These are phyloP conservation scores for Candida endomychidarum DNA, from an alignment of 805 yeast genomes.

Conservation along the genomic window DNA sequence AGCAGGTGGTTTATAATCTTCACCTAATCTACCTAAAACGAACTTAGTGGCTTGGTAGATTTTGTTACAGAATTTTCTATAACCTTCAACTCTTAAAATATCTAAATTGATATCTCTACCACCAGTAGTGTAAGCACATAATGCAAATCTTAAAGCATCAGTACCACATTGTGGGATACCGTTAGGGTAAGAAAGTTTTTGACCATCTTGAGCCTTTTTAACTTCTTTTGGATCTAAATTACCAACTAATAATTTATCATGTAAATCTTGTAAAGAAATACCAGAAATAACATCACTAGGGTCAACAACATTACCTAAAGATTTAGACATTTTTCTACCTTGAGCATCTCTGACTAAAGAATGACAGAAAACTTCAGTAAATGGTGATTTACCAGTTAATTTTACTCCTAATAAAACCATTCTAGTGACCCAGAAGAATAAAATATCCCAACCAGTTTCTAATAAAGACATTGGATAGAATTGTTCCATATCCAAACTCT, in stretches of 20 bases:
- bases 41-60: conserved; percentile 98
- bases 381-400: conserved; percentile 88
- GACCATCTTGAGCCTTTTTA: conserved; percentile 85
- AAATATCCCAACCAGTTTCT: conserved; percentile 99
- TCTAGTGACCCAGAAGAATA: conserved; percentile 98
- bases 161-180: conserved; percentile 99
- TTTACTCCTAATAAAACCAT: conserved; percentile 92
- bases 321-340: conserved; percentile 98
- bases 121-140: conserved; percentile 98
- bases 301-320: conserved; percentile 94
- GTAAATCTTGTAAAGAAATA: conserved; percentile 74
- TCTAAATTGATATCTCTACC: conserved; percentile 98
- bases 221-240: conserved; percentile 89
- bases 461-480: conserved; percentile 92
- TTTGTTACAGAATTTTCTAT: conserved; percentile 99
- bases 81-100: conserved; percentile 95
- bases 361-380: conserved; percentile 96
- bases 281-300: conserved; percentile 94
- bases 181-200: conserved; percentile 83
- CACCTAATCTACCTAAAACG: conserved; percentile 89
- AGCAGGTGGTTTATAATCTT: conserved; percentile 80
- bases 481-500: conserved; percentile 66
- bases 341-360: conserved; percentile 98
- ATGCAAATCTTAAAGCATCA: conserved; percentile 95
- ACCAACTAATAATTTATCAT: conserved; percentile 73